Percentiles rank a stretch among this genome's conserved stretches.
Evolutionary conservation across 2,329 filamentous ascomycete genomes (phyloP).

Genomic region (Trichoderma sp.): DNA sequence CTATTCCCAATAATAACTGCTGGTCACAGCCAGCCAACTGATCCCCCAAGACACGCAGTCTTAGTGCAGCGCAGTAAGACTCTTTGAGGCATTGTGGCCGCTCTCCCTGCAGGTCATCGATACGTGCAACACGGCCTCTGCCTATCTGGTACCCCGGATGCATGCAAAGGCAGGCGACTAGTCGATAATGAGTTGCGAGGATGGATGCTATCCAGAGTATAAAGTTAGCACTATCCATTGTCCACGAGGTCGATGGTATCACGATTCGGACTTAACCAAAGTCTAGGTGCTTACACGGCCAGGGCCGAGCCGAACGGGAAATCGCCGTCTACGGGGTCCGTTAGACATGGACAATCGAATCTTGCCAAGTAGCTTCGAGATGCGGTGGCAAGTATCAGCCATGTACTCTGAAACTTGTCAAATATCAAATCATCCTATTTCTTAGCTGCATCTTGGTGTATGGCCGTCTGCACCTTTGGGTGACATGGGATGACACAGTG

Average conservation of each 20-base stretch:
- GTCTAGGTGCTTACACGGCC: constrained; percentile 14
- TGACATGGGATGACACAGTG: not conserved
- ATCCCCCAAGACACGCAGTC: not conserved
- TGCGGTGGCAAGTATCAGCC: not conserved
- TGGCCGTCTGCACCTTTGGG: not conserved
- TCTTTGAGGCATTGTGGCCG: not conserved
- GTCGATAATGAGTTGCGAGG: not conserved
- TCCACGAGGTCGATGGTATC: not conserved
- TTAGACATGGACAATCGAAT: not conserved
- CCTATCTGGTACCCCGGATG: not conserved
- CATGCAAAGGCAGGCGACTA: not conserved
- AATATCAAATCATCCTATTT: not conserved
- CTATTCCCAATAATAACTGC: not conserved
- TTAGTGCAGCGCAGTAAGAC: not conserved
- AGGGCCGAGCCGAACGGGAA: constrained; percentile 13
- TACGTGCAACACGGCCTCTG: not conserved
- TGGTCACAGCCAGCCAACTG: not conserved
- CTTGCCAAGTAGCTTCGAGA: not conserved
- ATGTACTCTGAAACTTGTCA: not conserved
- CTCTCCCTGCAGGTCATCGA: not conserved
- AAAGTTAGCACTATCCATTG: not conserved
- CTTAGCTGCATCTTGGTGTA: not conserved
- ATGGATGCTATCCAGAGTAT: not conserved
- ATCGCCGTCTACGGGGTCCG: not conserved
- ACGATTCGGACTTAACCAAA: not conserved